Conservation (phyloP, 495 filamentous ascomycete genomes). For the Jackrogersella minutella region DNA sequence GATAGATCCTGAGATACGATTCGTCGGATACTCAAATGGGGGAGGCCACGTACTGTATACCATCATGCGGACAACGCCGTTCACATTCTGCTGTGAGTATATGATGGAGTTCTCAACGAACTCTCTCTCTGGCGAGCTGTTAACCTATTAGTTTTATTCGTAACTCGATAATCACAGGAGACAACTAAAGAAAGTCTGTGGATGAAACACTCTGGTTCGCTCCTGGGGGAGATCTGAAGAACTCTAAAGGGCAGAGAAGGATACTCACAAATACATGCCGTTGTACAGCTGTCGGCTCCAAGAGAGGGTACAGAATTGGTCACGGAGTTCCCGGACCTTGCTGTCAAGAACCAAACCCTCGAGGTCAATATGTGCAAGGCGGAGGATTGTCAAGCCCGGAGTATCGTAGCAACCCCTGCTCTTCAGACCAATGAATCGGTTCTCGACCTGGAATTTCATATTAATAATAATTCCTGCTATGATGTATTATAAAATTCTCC, state of each 20-base stretch:
- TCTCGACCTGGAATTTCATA: constrained; percentile 59
- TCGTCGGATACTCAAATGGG: not conserved
- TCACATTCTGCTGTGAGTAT: constrained; percentile 71
- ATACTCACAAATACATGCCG: constrained; percentile 63
- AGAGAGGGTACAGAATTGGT: constrained; percentile 80
- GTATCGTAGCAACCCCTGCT: constrained; percentile 93
- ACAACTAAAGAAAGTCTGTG: too few relatives aligned
- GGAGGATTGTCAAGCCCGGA: constrained; percentile 71
- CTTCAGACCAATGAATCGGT: constrained; percentile 80
- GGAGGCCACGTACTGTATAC: constrained; percentile 60
- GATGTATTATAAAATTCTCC: not conserved
- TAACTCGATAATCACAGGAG: not conserved
- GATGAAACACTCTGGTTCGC: too few relatives aligned
- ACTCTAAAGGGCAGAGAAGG: too few relatives aligned
- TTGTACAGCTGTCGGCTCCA: constrained; percentile 83
- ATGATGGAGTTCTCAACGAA: constrained; percentile 71
- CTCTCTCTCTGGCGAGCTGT: constrained; percentile 72
- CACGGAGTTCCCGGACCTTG: constrained; percentile 83
- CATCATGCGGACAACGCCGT: constrained; percentile 63
- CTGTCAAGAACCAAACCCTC: constrained; percentile 87
- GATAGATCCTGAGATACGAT: not conserved
- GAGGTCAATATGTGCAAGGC: constrained; percentile 80
- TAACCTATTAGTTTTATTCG: not conserved
- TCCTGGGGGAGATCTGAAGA: too few relatives aligned
- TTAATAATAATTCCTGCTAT: not conserved